Conservation (phyloP, 169 alveolate species). For the Miamiensis avidus region DNA sequence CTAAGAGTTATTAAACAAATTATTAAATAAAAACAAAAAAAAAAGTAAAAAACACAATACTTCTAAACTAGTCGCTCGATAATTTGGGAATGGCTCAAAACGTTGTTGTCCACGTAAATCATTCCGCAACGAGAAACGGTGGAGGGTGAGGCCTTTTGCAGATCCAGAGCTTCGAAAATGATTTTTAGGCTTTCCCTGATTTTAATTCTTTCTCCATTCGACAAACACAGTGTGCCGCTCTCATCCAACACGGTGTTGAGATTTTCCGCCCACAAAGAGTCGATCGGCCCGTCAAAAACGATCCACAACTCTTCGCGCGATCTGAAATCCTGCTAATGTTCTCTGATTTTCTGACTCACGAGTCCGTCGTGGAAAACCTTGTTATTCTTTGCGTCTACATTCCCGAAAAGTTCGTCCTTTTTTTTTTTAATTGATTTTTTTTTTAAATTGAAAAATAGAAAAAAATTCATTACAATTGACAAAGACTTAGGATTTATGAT, state of each 20-base stretch:
- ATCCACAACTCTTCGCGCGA: constrained; percentile 81
- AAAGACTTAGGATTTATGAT: constrained; percentile 68
- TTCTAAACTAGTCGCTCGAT: constrained; percentile 26
- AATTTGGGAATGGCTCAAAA: constrained; percentile 47
- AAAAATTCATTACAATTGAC: constrained; percentile 57
- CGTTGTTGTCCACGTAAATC: constrained; percentile 73
- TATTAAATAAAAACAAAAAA: too few relatives aligned
- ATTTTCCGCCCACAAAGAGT: constrained; percentile 59
- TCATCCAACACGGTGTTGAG: constrained; percentile 63
- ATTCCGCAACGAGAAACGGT: constrained; percentile 60
- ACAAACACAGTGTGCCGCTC: constrained; percentile 46
- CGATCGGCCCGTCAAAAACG: constrained; percentile 63
- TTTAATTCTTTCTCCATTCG: constrained; percentile 49
- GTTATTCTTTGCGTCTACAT: neutral
- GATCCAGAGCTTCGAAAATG: constrained; percentile 54
- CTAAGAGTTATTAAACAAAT: too few relatives aligned
- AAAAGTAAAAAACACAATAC: too few relatives aligned
- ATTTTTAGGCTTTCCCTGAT: constrained; percentile 45
- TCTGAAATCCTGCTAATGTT: too few relatives aligned
- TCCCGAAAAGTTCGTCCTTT: neutral
- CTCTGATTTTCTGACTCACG: constrained; percentile 49
- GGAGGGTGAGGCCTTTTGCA: constrained; percentile 57
- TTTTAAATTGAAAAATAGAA: neutral
- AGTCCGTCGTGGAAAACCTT: neutral
- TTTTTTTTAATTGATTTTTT: constrained; percentile 11